Conservation (phyloP, 306 rosid genomes). For the Vachellia collinsii region DNA sequence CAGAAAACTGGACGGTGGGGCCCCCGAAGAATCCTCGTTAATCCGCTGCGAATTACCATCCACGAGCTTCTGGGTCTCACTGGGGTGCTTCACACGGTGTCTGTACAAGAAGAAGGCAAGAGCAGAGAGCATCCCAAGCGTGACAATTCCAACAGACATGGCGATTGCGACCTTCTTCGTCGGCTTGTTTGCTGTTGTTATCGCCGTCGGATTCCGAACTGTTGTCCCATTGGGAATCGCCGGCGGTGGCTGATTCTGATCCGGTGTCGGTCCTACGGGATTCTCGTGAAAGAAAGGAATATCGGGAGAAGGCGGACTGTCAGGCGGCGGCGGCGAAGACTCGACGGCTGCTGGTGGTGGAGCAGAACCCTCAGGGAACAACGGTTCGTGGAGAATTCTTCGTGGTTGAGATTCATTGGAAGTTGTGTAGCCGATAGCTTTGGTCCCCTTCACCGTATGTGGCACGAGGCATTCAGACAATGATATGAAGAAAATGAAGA, state of each 20-base stretch:
- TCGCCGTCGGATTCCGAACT: slow-evolving; percentile 60
- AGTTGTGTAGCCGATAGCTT: slow-evolving; percentile 7
- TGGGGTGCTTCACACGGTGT: slow-evolving; percentile 59
- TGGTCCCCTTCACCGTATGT: slow-evolving; percentile 16
- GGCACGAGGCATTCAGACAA: slow-evolving; percentile 12
- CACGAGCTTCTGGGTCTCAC: slow-evolving; percentile 58
- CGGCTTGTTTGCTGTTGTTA: slow-evolving; percentile 60
- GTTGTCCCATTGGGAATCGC: slow-evolving; percentile 37
- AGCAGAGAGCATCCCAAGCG: slow-evolving; percentile 79
- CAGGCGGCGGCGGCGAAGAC: slow-evolving; percentile 44
- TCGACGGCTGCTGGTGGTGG: slow-evolving; percentile 56
- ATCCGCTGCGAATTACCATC: slow-evolving; percentile 44
- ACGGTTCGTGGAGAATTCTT: slow-evolving; percentile 81
- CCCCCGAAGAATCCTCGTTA: slow-evolving; percentile 47
- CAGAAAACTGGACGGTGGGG: slow-evolving; percentile 64
- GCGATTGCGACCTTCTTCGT: slow-evolving; percentile 74
- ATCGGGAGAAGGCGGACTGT: slow-evolving; percentile 35
- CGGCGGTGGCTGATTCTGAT: slow-evolving; percentile 47
- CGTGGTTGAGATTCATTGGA: slow-evolving; percentile 34
- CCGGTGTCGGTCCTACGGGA: slow-evolving; percentile 55
- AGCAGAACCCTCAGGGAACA: slow-evolving; percentile 56
- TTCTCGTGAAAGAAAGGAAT: slow-evolving; percentile 76
- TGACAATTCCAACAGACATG: slow-evolving; percentile 66
- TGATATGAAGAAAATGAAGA: slow-evolving; percentile 39
- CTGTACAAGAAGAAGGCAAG: slow-evolving; percentile 77